phyloP scores from a whole-genome alignment of 345 rosid species.

The Sapria himalayana region DNA sequence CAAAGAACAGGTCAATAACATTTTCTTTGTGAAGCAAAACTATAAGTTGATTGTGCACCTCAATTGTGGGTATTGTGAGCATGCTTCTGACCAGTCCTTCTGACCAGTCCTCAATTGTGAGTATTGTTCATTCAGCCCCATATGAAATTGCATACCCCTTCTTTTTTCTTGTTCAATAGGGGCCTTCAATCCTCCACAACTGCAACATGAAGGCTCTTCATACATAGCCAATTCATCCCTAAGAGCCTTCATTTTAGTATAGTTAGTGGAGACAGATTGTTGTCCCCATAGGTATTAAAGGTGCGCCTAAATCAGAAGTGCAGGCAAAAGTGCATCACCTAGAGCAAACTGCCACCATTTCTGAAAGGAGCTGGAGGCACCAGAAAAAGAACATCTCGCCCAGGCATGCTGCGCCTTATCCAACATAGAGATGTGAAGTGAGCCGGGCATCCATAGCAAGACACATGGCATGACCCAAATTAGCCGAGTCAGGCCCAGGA shows the following conservation, averaged over 20 bases:
- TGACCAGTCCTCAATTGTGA: not conserved
- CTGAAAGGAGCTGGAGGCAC: too few relatives aligned
- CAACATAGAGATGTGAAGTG: too few relatives aligned
- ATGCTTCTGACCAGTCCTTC: not conserved
- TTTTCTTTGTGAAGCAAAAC: not conserved
- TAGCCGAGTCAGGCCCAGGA: too few relatives aligned
- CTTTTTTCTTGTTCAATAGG: not conserved
- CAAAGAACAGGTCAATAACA: not conserved
- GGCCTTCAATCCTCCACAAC: too few relatives aligned
- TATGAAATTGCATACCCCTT: slow-evolving; percentile 3
- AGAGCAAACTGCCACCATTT: too few relatives aligned
- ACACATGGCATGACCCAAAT: too few relatives aligned
- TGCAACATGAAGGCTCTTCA: not conserved
- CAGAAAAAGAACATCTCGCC: too few relatives aligned
- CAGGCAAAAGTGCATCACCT: too few relatives aligned
- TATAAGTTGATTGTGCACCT: too few relatives aligned
- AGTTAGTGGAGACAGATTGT: not conserved
- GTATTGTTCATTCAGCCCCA: slow-evolving; percentile 1
- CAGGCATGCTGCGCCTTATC: too few relatives aligned
- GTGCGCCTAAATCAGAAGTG: too few relatives aligned
- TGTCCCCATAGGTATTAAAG: not conserved
- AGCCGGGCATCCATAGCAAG: too few relatives aligned
- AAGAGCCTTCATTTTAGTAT: not conserved
- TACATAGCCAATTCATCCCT: not conserved
- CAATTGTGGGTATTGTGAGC: not conserved